Evolutionary conservation across 441 rosid genomes (phyloP).

Genomic region (Mallotus japonicus): DNA sequence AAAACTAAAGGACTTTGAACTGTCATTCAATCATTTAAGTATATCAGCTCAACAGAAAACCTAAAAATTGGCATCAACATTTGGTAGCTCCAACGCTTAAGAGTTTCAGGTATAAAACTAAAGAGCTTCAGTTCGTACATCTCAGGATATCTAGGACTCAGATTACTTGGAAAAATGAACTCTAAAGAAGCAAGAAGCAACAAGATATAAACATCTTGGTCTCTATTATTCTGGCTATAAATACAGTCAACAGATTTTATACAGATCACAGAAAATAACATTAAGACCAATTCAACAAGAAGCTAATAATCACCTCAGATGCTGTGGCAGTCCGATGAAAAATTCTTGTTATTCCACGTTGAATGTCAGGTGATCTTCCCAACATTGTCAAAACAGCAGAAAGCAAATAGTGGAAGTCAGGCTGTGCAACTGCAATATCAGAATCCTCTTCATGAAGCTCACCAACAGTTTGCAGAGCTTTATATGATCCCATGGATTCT

Average conservation of each 20-base stretch:
- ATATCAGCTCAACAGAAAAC: slow-evolving; percentile 10
- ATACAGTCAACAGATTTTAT: not conserved
- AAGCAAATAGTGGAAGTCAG: slow-evolving; percentile 54
- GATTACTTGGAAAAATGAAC: not conserved
- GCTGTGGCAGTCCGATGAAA: slow-evolving; percentile 88
- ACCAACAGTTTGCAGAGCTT: slow-evolving; percentile 36
- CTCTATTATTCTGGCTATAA: not conserved
- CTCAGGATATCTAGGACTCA: not conserved
- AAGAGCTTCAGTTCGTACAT: not conserved
- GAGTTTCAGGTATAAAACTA: not conserved
- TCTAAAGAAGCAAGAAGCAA: not conserved
- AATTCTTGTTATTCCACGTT: slow-evolving; percentile 93
- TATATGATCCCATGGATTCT: slow-evolving; percentile 66
- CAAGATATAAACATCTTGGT: not conserved
- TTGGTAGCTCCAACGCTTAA: not conserved
- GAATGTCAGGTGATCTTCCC: slow-evolving; percentile 82
- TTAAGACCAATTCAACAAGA: not conserved
- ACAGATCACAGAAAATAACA: not conserved
- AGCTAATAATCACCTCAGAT: slow-evolving; percentile 56
- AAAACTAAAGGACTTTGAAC: slow-evolving; percentile 38
- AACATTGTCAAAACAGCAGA: slow-evolving; percentile 67
- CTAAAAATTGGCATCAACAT: too few relatives aligned
- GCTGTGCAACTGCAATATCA: slow-evolving; percentile 35
- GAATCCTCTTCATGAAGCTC: slow-evolving; percentile 41
- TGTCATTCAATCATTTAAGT: slow-evolving; percentile 41